Percentiles rank a stretch among this genome's conserved stretches.
These are phyloP conservation scores for Elsinoe perseae DNA, from an alignment of 2,329 filamentous ascomycete genomes.

Conservation along the genomic window DNA sequence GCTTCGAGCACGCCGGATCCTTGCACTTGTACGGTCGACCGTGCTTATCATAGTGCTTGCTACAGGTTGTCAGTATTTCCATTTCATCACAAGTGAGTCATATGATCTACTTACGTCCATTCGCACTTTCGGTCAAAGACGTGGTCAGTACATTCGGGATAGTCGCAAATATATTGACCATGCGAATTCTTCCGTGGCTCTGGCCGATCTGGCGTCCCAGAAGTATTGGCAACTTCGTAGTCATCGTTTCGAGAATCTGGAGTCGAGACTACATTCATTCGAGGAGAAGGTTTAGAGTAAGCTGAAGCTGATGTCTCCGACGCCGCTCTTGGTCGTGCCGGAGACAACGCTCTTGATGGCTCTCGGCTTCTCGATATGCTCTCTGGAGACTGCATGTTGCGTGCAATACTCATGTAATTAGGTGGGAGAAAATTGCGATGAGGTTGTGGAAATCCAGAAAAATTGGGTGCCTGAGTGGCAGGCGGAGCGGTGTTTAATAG, in stretches of 20 bases:
- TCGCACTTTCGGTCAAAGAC: constrained; percentile 80
- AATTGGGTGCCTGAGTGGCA: constrained; percentile 13
- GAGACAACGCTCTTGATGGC: background rate
- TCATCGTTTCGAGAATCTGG: constrained; percentile 7
- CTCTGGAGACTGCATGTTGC: constrained; percentile 8
- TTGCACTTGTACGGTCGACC: constrained; percentile 85
- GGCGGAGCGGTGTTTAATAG: constrained; percentile 14
- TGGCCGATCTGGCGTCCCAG: background rate
- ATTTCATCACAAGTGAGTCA: background rate
- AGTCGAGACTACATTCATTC: constrained; percentile 1
- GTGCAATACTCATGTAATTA: background rate
- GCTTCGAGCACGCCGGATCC: constrained; percentile 76
- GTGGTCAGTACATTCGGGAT: constrained; percentile 58
- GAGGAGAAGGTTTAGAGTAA: background rate
- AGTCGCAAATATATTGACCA: constrained; percentile 69
- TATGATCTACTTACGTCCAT: constrained; percentile 65
- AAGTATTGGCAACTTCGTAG: background rate
- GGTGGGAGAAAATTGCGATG: background rate
- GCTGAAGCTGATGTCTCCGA: background rate
- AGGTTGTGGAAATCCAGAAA: background rate
- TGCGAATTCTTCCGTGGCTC: constrained; percentile 53
- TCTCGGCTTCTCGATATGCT: constrained; percentile 3
- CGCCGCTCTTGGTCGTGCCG: background rate
- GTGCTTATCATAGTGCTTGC: constrained; percentile 98
- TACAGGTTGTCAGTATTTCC: constrained; percentile 34